Base-by-base conservation (phyloP, 805 yeast species). In the Spathaspora passalidarum region DNA sequence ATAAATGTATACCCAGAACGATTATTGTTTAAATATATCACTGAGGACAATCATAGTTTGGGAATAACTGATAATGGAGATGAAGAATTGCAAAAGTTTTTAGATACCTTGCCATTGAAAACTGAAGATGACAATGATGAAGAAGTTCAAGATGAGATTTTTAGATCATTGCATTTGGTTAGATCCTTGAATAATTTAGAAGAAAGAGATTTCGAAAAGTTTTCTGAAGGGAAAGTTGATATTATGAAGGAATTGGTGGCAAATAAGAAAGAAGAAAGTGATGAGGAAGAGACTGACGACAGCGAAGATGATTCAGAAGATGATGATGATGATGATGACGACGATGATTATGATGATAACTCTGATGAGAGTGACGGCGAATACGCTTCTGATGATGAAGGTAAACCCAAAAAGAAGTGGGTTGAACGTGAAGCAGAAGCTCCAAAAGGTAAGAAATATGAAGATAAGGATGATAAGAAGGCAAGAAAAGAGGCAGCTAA, bases 171-270 rank as follows among this genome's bases (percentile, higher is more conserved):
- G 43, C 89, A 87, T 64, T 67, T 87, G 55, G 88, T 87, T 25
- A 75, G 91, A 57, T 82, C 94, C 46, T 66, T 94, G 69, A 82
- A 89, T 67, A 81, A 92, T 69, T 60, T 91, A 62, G 88, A 94
- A 60, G 99, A 94, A 59, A 76, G 96, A 49, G 99, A 94, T 62
- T 88, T 87, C 54, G 83, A 80, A 40, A 84, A 86, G 56, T 86
- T 87, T 53, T 72, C 82, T 1, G 80, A 82, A 49, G 97, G 97
- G 21, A 82, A 88, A 53, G 86, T 88, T 34, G 89, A 84, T 51
- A 83, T 92, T 2, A 71, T 94, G 51, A 84, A 79, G 46, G 83
- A 82, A 43, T 65, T 86, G 41, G 80, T 81, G 32, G 79, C 74
- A 1, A 29, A 29, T 5, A 11, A 11, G 8, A 17, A 29, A 29